Percentiles rank a stretch among this genome's conserved stretches.
phyloP scores from a whole-genome alignment of 345 rosid species.

The Salix brachista region DNA sequence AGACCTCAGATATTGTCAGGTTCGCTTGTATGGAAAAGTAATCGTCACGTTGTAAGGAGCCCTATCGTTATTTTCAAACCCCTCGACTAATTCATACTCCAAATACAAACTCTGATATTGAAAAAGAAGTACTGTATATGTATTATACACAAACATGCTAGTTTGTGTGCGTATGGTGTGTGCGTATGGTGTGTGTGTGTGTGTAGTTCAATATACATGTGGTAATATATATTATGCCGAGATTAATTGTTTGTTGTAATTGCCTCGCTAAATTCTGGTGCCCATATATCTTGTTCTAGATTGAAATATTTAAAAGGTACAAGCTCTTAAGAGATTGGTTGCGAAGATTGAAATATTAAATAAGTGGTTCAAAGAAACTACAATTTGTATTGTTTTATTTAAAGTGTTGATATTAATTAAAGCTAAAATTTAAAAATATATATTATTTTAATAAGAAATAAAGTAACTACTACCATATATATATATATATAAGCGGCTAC shows the following conservation, averaged over 20 bases:
- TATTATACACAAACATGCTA: neutral
- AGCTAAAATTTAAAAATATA: too few species aligned
- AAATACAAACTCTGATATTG: neutral
- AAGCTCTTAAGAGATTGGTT: neutral
- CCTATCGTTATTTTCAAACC: conserved; percentile 53
- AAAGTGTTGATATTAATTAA: too few species aligned
- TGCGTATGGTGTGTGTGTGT: too few species aligned
- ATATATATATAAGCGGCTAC: too few species aligned
- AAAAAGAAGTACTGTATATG: neutral
- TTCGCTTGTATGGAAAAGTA: conserved; percentile 64
- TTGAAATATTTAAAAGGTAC: neutral
- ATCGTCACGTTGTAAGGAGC: conserved; percentile 54
- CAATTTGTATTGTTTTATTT: too few species aligned
- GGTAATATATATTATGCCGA: neutral
- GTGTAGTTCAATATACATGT: too few species aligned
- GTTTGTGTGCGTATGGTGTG: neutral
- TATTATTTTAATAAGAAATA: too few species aligned
- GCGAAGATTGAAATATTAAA: too few species aligned
- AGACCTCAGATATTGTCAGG: conserved; percentile 50
- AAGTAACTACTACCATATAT: too few species aligned
- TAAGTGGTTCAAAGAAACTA: too few species aligned
- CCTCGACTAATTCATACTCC: neutral
- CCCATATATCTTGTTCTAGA: neutral
- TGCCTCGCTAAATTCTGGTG: neutral
- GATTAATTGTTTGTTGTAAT: neutral